Evolutionary conservation across 2,329 filamentous ascomycete species (phyloP), one percentile per base, ranked within the genome.

Genomic region (Tolypocladium ovalisporum): DNA sequence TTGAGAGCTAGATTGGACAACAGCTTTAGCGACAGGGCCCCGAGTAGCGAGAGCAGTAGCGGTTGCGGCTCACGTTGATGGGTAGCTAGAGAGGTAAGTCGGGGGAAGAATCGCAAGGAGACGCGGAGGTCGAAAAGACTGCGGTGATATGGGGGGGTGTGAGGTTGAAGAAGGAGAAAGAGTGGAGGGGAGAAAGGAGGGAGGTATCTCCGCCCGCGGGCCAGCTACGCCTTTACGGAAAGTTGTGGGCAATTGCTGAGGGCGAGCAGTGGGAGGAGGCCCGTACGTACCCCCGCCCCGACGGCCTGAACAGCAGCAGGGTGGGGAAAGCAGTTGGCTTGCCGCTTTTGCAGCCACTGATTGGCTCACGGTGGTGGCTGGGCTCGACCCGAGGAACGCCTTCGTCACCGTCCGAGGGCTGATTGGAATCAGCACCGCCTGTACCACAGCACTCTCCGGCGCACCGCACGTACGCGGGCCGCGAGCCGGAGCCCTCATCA

Each of bases 281-380:
- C 19, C n/a, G n/a, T 22, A 42, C 47, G 47, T 52, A 52, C 47
- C 44, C 44, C 40, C 44, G 24, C 24, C 15, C 13, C 44, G 13
- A 2, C 44, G 24, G 44, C 44, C 15, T 36, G 29, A 36, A 53
- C 56, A 51, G 35, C 29, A 54, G 27, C 24, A 29, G 36, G 32
- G 42, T 22, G 39, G 27, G 27, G 44, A 17, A 27, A 49, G 22
- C 9, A 24, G 8, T 58, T 60, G 59, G 62, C 63, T 65, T 61
- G 68, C 67, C 64, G 68, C 68, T 69, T 66, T 67, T 54, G 37
- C 52, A n/a, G 52, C 36, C 63, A 67, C 58, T 70, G 68, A 71
- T 72, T 72, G 69, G 70, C 59, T 70, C 60, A 65, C 64, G 65
- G 60, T 61, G 66, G 66, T 66, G 65, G 67, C 63, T 68, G 67